Conservation (phyloP, 345 rosid species). For the Euphorbia peplus region DNA sequence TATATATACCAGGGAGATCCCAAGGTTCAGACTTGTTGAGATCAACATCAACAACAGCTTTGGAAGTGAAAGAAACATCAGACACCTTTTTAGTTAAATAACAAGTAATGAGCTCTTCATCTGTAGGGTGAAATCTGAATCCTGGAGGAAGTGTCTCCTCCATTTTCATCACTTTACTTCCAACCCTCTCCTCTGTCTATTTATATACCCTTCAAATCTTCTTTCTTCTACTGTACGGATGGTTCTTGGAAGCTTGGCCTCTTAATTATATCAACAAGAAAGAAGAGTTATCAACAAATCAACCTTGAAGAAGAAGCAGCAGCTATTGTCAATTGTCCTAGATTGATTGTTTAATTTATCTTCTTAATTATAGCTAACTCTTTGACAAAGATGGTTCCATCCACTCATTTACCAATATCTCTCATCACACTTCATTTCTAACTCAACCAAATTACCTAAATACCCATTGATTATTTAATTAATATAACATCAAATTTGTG, state of each 20-base stretch:
- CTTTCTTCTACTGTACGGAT: not conserved
- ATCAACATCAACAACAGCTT: slow-evolving; percentile 90
- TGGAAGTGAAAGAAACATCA: slow-evolving; percentile 58
- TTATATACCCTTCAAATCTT: not conserved
- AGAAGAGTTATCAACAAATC: slow-evolving; percentile 17
- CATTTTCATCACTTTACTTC: slow-evolving; percentile 26
- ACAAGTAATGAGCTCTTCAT: slow-evolving; percentile 88
- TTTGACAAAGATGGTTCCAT: slow-evolving; percentile 62
- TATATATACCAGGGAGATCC: slow-evolving; percentile 99
- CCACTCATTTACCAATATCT: slow-evolving; percentile 16
- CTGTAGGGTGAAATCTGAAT: slow-evolving; percentile 96
- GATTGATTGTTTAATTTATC: slow-evolving; percentile 33
- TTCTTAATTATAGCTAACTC: slow-evolving; percentile 77
- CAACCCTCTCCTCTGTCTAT: not conserved
- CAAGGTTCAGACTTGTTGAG: slow-evolving; percentile 97
- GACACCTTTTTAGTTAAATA: slow-evolving; percentile 69
- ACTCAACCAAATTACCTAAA: not conserved
- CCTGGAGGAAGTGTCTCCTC: slow-evolving; percentile 95
- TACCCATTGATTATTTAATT: no score
- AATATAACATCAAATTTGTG: no score
- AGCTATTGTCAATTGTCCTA: slow-evolving; percentile 17
- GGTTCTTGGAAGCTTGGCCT: not conserved
- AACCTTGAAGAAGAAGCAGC: slow-evolving; percentile 55
- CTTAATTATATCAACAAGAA: slow-evolving; percentile 6
- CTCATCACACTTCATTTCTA: not conserved